These are phyloP conservation scores for Dictyophora rubrovolvata DNA, from an alignment of 768 basidiomycete species.

Conservation along the genomic window DNA sequence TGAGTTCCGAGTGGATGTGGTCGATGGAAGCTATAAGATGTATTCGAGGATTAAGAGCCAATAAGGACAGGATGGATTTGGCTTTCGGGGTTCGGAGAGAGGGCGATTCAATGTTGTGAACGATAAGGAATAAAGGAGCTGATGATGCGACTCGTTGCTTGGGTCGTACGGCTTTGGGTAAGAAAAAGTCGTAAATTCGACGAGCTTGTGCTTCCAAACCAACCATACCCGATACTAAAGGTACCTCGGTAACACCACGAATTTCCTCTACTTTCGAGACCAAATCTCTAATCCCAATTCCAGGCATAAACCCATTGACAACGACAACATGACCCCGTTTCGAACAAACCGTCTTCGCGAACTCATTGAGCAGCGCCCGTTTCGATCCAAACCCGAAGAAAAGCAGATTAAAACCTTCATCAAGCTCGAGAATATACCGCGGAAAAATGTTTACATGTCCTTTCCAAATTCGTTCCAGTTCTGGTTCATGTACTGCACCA, in stretches of 20 bases:
- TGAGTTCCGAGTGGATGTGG: conserved; percentile 70
- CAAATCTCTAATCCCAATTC: conserved; percentile 58
- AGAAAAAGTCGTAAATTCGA: conserved; percentile 56
- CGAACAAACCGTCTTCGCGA: conserved; percentile 49
- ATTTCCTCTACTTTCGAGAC: conserved; percentile 47
- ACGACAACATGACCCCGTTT: conserved; percentile 63
- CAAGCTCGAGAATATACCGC: conserved; percentile 61
- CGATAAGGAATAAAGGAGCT: conserved; percentile 58
- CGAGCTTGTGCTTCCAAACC: conserved; percentile 53
- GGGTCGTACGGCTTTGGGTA: conserved; percentile 14
- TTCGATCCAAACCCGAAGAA: conserved; percentile 92
- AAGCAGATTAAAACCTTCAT: conserved; percentile 77
- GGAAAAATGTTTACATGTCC: conserved; percentile 29
- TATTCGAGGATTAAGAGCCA: conserved; percentile 65
- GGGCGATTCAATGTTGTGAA: conserved; percentile 84
- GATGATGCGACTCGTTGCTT: conserved; percentile 22
- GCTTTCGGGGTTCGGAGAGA: conserved; percentile 54
- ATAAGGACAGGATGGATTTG: conserved; percentile 55
- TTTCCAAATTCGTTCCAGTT: conserved; percentile 10
- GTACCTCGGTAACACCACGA: conserved; percentile 29
- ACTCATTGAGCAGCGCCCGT: conserved; percentile 59
- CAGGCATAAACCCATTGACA: conserved; percentile 68
- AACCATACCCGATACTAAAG: conserved; percentile 23
- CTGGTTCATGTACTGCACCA: conserved; percentile 20
- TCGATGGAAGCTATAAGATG: conserved; percentile 82